Evolutionary conservation across 257 asterid species (phyloP).

Genomic region (Anisodus tanguticus): DNA sequence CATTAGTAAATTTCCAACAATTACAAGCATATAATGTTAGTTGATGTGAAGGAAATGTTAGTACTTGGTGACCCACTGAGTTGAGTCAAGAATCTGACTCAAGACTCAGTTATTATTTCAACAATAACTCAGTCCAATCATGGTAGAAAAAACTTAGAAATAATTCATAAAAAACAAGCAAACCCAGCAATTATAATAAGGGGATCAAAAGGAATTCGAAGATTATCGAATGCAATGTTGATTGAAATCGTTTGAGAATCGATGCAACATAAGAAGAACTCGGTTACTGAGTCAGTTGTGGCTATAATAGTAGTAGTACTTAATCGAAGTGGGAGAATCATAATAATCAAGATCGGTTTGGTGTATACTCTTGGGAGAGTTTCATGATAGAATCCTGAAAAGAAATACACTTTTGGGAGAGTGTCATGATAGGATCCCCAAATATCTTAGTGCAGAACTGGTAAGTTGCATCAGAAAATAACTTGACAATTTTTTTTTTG

Average conservation of each 20-base stretch:
- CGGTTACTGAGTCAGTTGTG: slow-evolving; percentile 59
- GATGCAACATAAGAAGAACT: slow-evolving; percentile 60
- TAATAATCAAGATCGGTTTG: too few species aligned
- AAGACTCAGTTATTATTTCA: slow-evolving; percentile 56
- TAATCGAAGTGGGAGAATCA: too few species aligned
- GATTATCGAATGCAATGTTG: slow-evolving; percentile 67
- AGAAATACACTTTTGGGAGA: too few species aligned
- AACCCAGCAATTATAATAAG: slow-evolving; percentile 64
- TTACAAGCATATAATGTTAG: slow-evolving; percentile 55
- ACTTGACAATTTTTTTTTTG: too few species aligned
- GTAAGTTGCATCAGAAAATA: too few species aligned
- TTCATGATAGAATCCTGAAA: too few species aligned
- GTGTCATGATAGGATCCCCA: too few species aligned
- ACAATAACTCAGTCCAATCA: slow-evolving; percentile 37
- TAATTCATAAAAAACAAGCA: slow-evolving; percentile 47
- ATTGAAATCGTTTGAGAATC: slow-evolving; percentile 60
- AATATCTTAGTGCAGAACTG: too few species aligned
- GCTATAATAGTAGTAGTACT: too few species aligned
- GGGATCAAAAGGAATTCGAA: slow-evolving; percentile 78
- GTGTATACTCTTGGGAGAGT: too few species aligned
- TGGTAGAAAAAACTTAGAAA: slow-evolving; percentile 51
- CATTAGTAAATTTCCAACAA: too few species aligned
- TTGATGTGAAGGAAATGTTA: slow-evolving; percentile 63
- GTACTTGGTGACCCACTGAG: slow-evolving; percentile 66
- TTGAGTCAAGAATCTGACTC: slow-evolving; percentile 60